These are phyloP conservation scores for Lachancea mirantina DNA, from an alignment of 805 yeast genomes.

Conservation along the genomic window DNA sequence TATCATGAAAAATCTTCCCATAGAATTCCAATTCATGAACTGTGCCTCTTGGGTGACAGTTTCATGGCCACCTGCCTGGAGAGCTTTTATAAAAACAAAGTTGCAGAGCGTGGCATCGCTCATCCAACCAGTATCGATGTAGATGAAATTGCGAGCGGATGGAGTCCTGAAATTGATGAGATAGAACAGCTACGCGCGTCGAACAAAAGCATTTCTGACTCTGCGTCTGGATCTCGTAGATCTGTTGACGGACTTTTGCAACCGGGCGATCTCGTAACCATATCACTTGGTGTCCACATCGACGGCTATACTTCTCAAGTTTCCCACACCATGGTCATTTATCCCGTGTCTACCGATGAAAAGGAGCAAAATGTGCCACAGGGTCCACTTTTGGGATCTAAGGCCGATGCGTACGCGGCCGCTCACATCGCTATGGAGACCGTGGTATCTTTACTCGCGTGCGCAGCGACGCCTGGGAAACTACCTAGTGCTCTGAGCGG, in stretches of 20 bases:
- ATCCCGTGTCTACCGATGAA: slow-evolving; percentile 51
- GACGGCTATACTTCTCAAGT: slow-evolving; percentile 90
- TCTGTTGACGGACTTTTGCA: slow-evolving; percentile 22
- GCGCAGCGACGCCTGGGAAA: slow-evolving; percentile 69
- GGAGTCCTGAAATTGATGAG: slow-evolving; percentile 80
- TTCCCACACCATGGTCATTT: slow-evolving; percentile 81
- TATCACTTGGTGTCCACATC: slow-evolving; percentile 82
- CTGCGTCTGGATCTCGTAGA: slow-evolving; percentile 14
- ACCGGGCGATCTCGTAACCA: slow-evolving; percentile 81
- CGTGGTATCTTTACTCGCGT: slow-evolving; percentile 67
- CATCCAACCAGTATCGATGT: slow-evolving; percentile 86
- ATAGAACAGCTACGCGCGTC: slow-evolving; percentile 29
- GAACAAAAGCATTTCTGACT: slow-evolving; percentile 13
- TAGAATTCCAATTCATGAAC: slow-evolving; percentile 50
- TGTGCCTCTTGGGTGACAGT: slow-evolving; percentile 78
- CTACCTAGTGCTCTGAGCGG: slow-evolving; percentile 47
- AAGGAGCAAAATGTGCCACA: slow-evolving; percentile 41
- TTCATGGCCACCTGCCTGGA: slow-evolving; percentile 55
- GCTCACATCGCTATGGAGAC: slow-evolving; percentile 85
- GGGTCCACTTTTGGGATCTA: slow-evolving; percentile 76
- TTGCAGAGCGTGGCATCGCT: slow-evolving; percentile 86
- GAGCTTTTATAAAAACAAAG: slow-evolving; percentile 52
- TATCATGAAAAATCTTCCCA: slow-evolving; percentile 46
- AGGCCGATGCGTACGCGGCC: slow-evolving; percentile 88
- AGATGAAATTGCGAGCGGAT: slow-evolving; percentile 69